phyloP scores from a whole-genome alignment of 345 rosid species.

The Xanthoceras sorbifolium region DNA sequence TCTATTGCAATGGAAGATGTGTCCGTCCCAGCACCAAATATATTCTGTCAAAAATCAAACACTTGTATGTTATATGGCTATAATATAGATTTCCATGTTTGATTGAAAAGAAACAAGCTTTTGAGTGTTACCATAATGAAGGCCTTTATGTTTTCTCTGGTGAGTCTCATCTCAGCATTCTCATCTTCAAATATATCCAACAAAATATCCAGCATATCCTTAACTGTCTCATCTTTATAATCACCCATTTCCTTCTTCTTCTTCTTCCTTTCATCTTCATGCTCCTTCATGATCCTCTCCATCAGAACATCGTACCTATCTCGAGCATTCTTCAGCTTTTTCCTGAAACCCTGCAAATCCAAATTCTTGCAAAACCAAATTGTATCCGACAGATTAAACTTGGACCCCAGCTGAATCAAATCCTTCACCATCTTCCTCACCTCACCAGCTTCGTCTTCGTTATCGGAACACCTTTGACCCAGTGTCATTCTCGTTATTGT shows the following conservation, averaged over 20 bases:
- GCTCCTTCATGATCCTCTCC: slow-evolving; percentile 69
- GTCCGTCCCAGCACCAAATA: slow-evolving; percentile 60
- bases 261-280: slow-evolving; percentile 37
- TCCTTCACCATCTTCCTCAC: slow-evolving; percentile 62
- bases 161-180: slow-evolving; percentile 55
- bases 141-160: slow-evolving; percentile 72
- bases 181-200: slow-evolving; percentile 68
- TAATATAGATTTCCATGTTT: no score
- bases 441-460: slow-evolving; percentile 41
- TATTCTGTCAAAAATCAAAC: slow-evolving; percentile 33
- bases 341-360: slow-evolving; percentile 66
- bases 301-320: slow-evolving; percentile 60
- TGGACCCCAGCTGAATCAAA: slow-evolving; percentile 51
- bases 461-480: slow-evolving; percentile 43
- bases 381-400: slow-evolving; percentile 60
- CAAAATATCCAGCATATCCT: slow-evolving; percentile 63
- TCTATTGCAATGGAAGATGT: slow-evolving; percentile 54
- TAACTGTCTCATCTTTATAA: slow-evolving; percentile 16
- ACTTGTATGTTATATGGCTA: background rate
- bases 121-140: slow-evolving; percentile 75
- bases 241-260: slow-evolving; percentile 20
- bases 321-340: slow-evolving; percentile 58
- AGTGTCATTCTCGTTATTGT: slow-evolving; percentile 64
- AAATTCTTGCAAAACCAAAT: slow-evolving; percentile 68
- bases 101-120: no score